These are phyloP conservation scores for Aplosporella prunicola DNA, from an alignment of 2,329 filamentous ascomycete genomes.

Conservation along the genomic window DNA sequence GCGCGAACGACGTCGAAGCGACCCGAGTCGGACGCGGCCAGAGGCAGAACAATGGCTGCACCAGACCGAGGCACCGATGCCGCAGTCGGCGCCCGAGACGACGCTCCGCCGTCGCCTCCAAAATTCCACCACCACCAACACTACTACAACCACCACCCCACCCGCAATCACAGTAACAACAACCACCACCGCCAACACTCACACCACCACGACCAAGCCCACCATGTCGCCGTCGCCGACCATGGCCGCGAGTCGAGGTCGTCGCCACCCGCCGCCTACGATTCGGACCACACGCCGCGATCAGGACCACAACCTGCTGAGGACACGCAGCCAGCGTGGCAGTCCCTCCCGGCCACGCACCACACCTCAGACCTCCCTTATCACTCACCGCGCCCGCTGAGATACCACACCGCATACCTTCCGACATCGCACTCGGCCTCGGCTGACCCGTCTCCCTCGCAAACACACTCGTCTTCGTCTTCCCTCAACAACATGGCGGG, in stretches of 20 bases:
- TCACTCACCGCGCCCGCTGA: conserved; percentile 31
- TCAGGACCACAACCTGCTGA: conserved; percentile 29
- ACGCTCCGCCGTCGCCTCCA: neutral
- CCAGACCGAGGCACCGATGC: conserved; percentile 5
- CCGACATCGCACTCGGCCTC: conserved; percentile 22
- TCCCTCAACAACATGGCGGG: conserved; percentile 15
- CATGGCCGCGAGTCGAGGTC: neutral
- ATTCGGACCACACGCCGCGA: conserved; percentile 31
- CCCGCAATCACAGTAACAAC: too few species aligned
- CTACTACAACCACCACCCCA: too few species aligned
- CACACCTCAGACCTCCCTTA: conserved; percentile 25
- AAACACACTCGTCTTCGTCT: conserved; percentile 21
- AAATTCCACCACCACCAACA: too few species aligned
- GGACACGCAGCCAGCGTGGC: conserved; percentile 17
- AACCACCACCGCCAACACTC: neutral
- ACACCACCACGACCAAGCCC: neutral
- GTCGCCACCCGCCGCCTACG: conserved; percentile 14
- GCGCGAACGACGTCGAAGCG: conserved; percentile 1
- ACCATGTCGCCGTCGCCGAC: neutral
- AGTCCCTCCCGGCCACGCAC: conserved; percentile 13
- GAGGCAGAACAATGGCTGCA: conserved; percentile 6
- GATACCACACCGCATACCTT: conserved; percentile 23
- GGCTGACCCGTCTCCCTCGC: conserved; percentile 22
- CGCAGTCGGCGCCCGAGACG: conserved; percentile 1
- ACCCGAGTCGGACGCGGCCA: neutral